These are phyloP conservation scores for Lathyrus sativus DNA, from an alignment of 306 rosid species.

Conservation along the genomic window DNA sequence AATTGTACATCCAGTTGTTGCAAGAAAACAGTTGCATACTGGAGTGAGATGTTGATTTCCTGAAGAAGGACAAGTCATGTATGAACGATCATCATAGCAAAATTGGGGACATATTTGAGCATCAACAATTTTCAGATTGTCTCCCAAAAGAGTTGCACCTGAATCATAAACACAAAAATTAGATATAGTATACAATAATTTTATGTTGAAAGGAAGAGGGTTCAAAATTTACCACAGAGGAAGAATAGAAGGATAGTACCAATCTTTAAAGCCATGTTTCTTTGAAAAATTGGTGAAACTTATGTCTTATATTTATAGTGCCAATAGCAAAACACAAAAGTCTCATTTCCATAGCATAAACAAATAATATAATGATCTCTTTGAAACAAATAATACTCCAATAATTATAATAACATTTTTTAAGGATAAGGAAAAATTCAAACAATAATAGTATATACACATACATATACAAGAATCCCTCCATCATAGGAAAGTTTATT, in stretches of 20 bases:
- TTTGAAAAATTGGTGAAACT: background rate
- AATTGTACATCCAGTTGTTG: conserved; percentile 40
- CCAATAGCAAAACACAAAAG: too few relatives aligned
- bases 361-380: too few relatives aligned
- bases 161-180: background rate
- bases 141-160: conserved; percentile 36
- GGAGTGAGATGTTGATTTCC: conserved; percentile 44
- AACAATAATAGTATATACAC: too few relatives aligned
- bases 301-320: conserved; percentile 6
- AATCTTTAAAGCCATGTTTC: conserved; percentile 1
- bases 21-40: conserved; percentile 51
- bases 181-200: background rate
- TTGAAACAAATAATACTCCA: too few relatives aligned
- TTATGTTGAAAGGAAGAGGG: background rate
- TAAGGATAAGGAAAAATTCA: too few relatives aligned
- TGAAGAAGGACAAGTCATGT: conserved; percentile 58
- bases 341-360: too few relatives aligned
- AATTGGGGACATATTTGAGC: conserved; percentile 33
- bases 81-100: conserved; percentile 29
- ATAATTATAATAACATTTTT: too few relatives aligned
- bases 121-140: background rate
- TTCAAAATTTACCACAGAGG: background rate
- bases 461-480: too few relatives aligned
- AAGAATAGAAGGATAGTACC: background rate
- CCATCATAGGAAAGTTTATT: too few relatives aligned